Evolutionary conservation across 2,329 filamentous ascomycete genomes (phyloP).

Genomic region (Thielaviopsis populi): DNA sequence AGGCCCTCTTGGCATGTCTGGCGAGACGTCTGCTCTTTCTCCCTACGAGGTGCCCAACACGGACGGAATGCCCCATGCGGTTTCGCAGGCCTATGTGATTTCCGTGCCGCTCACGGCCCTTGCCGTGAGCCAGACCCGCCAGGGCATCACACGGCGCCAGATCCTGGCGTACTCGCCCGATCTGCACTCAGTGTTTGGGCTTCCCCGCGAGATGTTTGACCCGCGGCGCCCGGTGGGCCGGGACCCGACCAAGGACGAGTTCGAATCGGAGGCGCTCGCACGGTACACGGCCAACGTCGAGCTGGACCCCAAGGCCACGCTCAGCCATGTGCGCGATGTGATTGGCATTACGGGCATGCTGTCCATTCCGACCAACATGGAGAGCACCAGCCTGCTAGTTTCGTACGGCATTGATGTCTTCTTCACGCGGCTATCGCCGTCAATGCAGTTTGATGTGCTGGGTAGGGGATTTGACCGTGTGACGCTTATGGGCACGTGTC

Average conservation of each 20-base stretch:
- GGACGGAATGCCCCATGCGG: constrained; percentile 52
- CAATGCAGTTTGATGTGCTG: constrained; percentile 78
- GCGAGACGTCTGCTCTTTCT: constrained; percentile 60
- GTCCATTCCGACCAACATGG: constrained; percentile 62
- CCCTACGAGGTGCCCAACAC: constrained; percentile 43
- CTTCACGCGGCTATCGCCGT: constrained; percentile 72
- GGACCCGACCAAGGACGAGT: constrained; percentile 64
- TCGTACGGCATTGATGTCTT: constrained; percentile 83
- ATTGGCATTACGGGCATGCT: constrained; percentile 59
- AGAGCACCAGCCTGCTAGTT: constrained; percentile 83
- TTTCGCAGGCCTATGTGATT: constrained; percentile 69
- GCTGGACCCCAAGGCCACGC: constrained; percentile 63
- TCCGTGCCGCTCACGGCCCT: constrained; percentile 65
- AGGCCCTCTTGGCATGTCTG: constrained; percentile 50
- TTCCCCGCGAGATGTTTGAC: constrained; percentile 67
- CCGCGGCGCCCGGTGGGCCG: constrained; percentile 74
- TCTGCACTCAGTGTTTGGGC: constrained; percentile 58
- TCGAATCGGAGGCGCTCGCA: constrained; percentile 62
- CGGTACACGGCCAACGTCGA: constrained; percentile 64
- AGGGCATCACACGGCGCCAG: constrained; percentile 77
- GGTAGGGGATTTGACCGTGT: constrained; percentile 89
- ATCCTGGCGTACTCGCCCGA: constrained; percentile 65
- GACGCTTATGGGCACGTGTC: constrained; percentile 68
- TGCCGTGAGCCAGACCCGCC: constrained; percentile 72
- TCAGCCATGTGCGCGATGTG: constrained; percentile 73